These are phyloP conservation scores for Scleroderma bovista DNA, from an alignment of 768 basidiomycete species.

Conservation along the genomic window DNA sequence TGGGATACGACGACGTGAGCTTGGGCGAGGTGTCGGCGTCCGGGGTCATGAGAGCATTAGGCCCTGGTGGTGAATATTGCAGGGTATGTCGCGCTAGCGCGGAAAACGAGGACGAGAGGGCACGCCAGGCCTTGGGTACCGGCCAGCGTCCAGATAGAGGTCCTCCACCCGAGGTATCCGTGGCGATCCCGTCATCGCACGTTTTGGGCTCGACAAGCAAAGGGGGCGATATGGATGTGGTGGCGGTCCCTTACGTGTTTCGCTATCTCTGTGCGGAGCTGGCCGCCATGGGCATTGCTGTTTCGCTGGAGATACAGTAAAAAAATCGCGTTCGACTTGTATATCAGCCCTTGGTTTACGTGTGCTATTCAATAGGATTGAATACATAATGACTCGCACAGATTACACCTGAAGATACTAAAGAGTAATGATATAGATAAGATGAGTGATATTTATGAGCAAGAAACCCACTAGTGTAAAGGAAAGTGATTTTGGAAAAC, in stretches of 20 bases:
- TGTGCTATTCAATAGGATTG: slow-evolving; percentile 4
- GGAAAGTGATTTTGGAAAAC: neutral
- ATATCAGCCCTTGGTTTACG: too few relatives aligned
- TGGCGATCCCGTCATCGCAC: slow-evolving; percentile 64
- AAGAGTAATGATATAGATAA: slow-evolving; percentile 7
- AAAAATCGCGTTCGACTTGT: neutral
- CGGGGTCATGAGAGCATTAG: slow-evolving; percentile 50
- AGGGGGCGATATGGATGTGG: slow-evolving; percentile 86
- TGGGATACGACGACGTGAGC: slow-evolving; percentile 89
- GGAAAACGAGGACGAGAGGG: slow-evolving; percentile 57
- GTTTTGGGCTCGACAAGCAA: slow-evolving; percentile 53
- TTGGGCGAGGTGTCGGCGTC: slow-evolving; percentile 58
- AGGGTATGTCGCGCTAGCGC: slow-evolving; percentile 79
- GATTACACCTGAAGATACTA: slow-evolving; percentile 8
- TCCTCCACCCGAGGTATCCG: slow-evolving; percentile 48
- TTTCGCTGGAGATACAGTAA: slow-evolving; percentile 72
- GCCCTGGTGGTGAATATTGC: slow-evolving; percentile 90
- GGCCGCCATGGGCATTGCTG: slow-evolving; percentile 96
- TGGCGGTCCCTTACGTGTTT: slow-evolving; percentile 95
- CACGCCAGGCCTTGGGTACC: slow-evolving; percentile 54
- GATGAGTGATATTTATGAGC: neutral
- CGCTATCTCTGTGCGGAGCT: slow-evolving; percentile 92
- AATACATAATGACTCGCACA: slow-evolving; percentile 14
- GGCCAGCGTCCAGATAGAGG: slow-evolving; percentile 41
- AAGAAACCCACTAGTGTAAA: slow-evolving; percentile 9